Conservation (phyloP, 352 stramenopile genomes). For the Pythium chondricola region DNA sequence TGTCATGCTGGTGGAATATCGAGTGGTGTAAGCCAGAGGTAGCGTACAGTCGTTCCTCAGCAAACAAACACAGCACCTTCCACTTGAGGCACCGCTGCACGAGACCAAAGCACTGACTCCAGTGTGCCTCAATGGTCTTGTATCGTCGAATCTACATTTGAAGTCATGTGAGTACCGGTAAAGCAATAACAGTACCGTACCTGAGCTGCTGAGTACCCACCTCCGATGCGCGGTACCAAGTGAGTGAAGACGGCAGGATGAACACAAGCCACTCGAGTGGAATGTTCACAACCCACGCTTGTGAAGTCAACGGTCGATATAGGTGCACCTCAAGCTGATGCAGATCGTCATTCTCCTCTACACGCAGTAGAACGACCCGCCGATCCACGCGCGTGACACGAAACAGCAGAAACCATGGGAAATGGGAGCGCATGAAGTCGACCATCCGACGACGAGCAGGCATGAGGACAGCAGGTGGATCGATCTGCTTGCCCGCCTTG, state of each 20-base stretch:
- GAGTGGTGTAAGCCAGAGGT: too few species aligned
- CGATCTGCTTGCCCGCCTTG: background rate
- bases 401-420: constrained; percentile 14
- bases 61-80: too few species aligned
- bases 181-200: background rate
- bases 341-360: constrained; percentile 18
- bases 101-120: constrained; percentile 15
- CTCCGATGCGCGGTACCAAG: constrained; percentile 16
- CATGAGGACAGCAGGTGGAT: background rate
- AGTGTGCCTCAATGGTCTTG: constrained; percentile 19
- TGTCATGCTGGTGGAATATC: background rate
- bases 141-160: constrained; percentile 18
- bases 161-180: background rate
- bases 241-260: constrained; percentile 11
- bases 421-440: constrained; percentile 9
- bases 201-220: background rate
- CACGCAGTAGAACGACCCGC: constrained; percentile 12
- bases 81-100: constrained; percentile 20
- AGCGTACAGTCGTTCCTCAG: too few species aligned
- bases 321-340: constrained; percentile 14
- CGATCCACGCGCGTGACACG: constrained; percentile 12
- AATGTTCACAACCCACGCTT: background rate
- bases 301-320: constrained; percentile 19
- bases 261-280: constrained; percentile 16
- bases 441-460: background rate